Evolutionary conservation across 192 early-diverging fungal genomes (phyloP).

Genomic region (Diversispora epigaea): DNA sequence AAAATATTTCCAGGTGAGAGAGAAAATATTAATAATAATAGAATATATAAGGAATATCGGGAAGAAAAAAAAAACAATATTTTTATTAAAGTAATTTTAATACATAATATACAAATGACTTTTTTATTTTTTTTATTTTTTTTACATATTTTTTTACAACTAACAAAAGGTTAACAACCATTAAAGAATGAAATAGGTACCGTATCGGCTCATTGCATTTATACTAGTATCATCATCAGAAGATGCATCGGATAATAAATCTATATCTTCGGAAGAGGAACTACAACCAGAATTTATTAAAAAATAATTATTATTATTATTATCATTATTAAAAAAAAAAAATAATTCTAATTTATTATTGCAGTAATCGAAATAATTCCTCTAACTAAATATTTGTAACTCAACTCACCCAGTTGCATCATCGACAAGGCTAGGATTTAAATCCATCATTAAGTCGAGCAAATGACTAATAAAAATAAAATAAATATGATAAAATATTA

Average conservation of each 20-base stretch:
- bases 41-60: background rate
- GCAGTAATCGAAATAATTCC: background rate
- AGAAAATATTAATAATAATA: background rate
- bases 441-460: constrained; percentile 33
- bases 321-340: background rate
- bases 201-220: constrained; percentile 3
- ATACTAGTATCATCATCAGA: constrained; percentile 20
- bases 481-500: background rate
- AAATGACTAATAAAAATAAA: constrained; percentile 20
- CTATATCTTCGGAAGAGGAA: constrained; percentile 13
- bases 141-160: no score
- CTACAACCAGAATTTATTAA: background rate
- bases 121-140: no score
- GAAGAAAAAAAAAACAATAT: background rate
- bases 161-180: no score
- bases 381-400: background rate
- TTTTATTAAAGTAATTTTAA: background rate
- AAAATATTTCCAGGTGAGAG: background rate
- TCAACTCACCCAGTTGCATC: constrained; percentile 20
- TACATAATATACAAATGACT: no score
- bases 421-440: constrained; percentile 29
- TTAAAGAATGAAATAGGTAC: background rate
- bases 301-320: background rate
- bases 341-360: background rate
- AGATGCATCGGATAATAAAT: constrained; percentile 17